A percentile compares a stretch with the other conserved stretches of the same genome.
phyloP scores from a whole-genome alignment of 1,284 basidiomycete species.

The Irpex rosettiformis region DNA sequence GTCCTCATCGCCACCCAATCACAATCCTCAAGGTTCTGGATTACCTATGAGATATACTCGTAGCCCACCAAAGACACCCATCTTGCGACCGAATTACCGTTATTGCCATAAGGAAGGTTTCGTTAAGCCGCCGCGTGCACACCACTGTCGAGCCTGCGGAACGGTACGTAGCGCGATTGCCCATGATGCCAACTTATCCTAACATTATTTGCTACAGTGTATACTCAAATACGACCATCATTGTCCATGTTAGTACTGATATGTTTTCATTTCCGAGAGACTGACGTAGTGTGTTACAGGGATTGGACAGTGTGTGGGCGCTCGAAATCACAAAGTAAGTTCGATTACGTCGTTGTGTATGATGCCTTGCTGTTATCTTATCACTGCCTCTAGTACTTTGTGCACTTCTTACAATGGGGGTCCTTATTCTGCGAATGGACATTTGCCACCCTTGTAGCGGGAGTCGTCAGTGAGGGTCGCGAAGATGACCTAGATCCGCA shows the following conservation, averaged over 20 bases:
- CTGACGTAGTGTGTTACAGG: conserved; percentile 33
- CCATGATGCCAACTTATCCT: neutral
- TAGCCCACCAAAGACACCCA: conserved; percentile 42
- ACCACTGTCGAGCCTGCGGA: conserved; percentile 75
- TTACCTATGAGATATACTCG: conserved; percentile 30
- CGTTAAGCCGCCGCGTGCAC: conserved; percentile 66
- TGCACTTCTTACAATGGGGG: conserved; percentile 66
- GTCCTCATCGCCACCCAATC: conserved; percentile 9
- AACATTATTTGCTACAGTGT: conserved; percentile 39
- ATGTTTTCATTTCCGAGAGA: neutral
- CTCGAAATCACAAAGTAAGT: conserved; percentile 69
- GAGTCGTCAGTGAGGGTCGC: conserved; percentile 35
- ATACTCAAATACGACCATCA: conserved; percentile 77
- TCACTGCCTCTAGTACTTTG: conserved; percentile 50
- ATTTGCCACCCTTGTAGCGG: conserved; percentile 51
- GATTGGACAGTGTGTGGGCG: conserved; percentile 84
- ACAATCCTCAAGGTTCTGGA: neutral
- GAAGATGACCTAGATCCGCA: conserved; percentile 52
- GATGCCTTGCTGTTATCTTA: neutral
- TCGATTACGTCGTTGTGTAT: neutral
- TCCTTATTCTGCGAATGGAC: conserved; percentile 56
- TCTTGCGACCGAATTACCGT: conserved; percentile 51
- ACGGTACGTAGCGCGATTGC: conserved; percentile 42
- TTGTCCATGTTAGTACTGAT: conserved; percentile 54
- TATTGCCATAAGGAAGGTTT: conserved; percentile 57